These are phyloP conservation scores for Blastocystis sp. DNA, from an alignment of 352 stramenopile species.

Conservation along the genomic window DNA sequence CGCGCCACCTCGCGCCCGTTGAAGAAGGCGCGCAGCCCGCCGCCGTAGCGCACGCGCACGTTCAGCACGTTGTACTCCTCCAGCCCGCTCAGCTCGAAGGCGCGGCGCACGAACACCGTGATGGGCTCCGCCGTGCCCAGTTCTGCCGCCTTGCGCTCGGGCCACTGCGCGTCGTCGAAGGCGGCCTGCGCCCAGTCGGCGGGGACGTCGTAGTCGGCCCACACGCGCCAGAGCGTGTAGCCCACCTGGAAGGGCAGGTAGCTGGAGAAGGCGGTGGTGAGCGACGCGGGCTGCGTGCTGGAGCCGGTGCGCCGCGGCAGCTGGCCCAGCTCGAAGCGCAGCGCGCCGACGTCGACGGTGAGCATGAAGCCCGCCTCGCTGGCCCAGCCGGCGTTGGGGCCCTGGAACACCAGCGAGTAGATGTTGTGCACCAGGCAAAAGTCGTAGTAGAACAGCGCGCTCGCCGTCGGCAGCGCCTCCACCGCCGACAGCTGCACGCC, in stretches of 20 bases:
- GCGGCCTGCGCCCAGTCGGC: not conserved
- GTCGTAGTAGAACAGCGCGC: conserved; percentile 30
- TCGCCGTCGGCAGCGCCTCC: not conserved
- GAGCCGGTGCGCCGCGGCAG: not conserved
- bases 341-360: conserved; percentile 17
- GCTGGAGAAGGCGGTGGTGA: conserved; percentile 6
- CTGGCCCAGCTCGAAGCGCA: not conserved
- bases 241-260: conserved; percentile 46
- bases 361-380: conserved; percentile 6
- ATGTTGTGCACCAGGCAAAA: conserved; percentile 11
- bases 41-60: conserved; percentile 15
- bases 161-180: conserved; percentile 40
- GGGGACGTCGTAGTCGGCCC: not conserved
- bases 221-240: not conserved
- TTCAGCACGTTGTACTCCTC: not conserved
- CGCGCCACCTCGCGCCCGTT: conserved; percentile 20
- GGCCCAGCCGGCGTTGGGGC: not conserved
- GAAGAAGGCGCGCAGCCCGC: conserved; percentile 45
- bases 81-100: conserved; percentile 24
- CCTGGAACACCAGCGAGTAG: conserved; percentile 30
- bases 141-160: not conserved
- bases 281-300: not conserved
- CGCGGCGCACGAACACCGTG: not conserved
- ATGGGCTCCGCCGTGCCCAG: not conserved
- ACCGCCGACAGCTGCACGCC: not conserved